phyloP scores from a whole-genome alignment of 306 rosid genomes.

The Prunus kanzakura region DNA sequence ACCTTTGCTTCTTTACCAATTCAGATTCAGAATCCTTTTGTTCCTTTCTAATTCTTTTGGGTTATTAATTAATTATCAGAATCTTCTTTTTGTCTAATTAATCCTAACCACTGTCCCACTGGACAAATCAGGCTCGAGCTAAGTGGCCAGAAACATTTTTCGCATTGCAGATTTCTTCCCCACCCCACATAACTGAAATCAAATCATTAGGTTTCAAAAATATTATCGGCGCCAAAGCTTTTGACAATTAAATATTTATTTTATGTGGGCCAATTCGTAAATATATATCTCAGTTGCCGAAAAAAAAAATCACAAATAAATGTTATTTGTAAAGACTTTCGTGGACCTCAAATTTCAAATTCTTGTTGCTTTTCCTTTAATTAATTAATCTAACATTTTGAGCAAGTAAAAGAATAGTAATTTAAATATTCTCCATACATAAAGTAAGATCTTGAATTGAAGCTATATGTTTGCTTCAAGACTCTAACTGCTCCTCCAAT shows the following conservation, averaged over 20 bases:
- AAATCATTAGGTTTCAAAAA: constrained; percentile 15
- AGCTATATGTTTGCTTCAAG: too few relatives aligned
- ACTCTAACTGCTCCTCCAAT: too few relatives aligned
- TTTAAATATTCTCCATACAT: too few relatives aligned
- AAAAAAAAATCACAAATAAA: constrained; percentile 1
- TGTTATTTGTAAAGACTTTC: too few relatives aligned
- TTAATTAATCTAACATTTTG: too few relatives aligned
- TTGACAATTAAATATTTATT: not conserved
- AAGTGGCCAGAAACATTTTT: not conserved
- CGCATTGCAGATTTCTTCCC: not conserved
- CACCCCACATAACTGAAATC: constrained; percentile 20
- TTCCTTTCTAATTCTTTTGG: not conserved
- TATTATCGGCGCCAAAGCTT: constrained; percentile 20
- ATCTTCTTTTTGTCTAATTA: not conserved
- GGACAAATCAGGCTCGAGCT: constrained; percentile 4
- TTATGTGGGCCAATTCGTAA: not conserved
- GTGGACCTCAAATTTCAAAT: too few relatives aligned
- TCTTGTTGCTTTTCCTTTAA: too few relatives aligned
- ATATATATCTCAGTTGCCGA: not conserved
- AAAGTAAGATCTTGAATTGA: too few relatives aligned
- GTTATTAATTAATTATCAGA: too few relatives aligned
- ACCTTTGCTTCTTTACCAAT: constrained; percentile 18
- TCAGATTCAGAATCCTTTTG: not conserved
- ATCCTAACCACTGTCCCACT: constrained; percentile 1
- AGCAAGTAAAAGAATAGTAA: too few relatives aligned